A percentile compares a stretch with the other conserved stretches of the same genome.
phyloP scores from a whole-genome alignment of 345 rosid species.

The Kernera saxatilis region DNA sequence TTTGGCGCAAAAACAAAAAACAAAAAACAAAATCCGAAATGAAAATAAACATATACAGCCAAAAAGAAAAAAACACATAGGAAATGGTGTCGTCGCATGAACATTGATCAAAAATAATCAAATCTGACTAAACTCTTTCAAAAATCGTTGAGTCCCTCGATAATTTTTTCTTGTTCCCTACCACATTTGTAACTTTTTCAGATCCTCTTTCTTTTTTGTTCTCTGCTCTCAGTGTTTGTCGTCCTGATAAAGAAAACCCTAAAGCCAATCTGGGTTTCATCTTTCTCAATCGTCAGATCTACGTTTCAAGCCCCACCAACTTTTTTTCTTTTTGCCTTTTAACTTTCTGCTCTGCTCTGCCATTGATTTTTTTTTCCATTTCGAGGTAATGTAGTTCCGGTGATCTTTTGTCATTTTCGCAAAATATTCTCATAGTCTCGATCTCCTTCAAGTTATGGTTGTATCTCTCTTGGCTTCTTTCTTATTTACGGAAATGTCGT shows the following conservation, averaged over 20 bases:
- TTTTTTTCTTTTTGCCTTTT: background rate
- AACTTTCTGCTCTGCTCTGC: conserved; percentile 1
- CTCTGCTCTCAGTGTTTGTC: conserved; percentile 6
- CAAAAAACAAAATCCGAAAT: background rate
- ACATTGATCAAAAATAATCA: conserved; percentile 25
- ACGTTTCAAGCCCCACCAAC: background rate
- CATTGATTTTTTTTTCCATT: background rate
- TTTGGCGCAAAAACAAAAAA: background rate
- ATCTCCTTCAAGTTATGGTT: background rate
- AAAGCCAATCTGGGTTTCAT: conserved; percentile 10
- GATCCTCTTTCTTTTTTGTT: background rate
- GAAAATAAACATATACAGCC: background rate
- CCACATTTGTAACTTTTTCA: conserved; percentile 12
- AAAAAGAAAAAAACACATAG: background rate
- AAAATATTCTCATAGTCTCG: background rate
- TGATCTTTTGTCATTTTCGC: background rate
- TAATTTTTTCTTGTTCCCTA: background rate
- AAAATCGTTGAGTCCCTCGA: background rate
- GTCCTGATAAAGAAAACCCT: conserved; percentile 8
- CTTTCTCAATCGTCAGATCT: conserved; percentile 22
- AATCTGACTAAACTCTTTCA: conserved; percentile 8
- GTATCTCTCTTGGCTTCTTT: background rate
- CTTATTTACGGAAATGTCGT: background rate
- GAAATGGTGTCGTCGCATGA: conserved; percentile 25
- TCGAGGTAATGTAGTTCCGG: conserved; percentile 10